Percentiles rank a stretch among this genome's conserved stretches.
These are phyloP conservation scores for Russula sp. DNA, from an alignment of 768 basidiomycete species.

Conservation along the genomic window DNA sequence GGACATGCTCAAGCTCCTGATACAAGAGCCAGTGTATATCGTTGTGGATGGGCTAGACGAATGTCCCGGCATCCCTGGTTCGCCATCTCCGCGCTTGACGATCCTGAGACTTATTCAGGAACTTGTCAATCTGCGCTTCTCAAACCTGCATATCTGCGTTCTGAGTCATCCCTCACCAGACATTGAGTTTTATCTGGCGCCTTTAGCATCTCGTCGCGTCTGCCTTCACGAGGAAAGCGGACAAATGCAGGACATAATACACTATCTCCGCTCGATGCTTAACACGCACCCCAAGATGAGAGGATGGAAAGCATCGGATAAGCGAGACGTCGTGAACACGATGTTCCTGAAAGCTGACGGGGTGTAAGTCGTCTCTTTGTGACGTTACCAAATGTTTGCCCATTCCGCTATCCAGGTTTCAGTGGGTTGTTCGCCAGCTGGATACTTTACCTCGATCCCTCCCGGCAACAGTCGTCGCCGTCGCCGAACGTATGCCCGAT, in stretches of 20 bases:
- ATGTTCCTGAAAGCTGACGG: conserved; percentile 12
- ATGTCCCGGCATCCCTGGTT: conserved; percentile 7
- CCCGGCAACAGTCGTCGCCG: conserved; percentile 6
- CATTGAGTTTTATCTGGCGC: not conserved
- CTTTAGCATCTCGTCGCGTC: conserved; percentile 7
- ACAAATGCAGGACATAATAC: conserved; percentile 10
- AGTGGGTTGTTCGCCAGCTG: conserved; percentile 3
- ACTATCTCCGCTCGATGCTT: conserved; percentile 11
- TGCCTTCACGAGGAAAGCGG: conserved; percentile 15
- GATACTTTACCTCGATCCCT: conserved; percentile 1
- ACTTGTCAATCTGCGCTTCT: not conserved
- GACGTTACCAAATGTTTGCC: not conserved
- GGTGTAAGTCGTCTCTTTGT: conserved; percentile 6
- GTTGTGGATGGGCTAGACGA: conserved; percentile 12
- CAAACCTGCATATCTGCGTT: conserved; percentile 10
- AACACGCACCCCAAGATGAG: conserved; percentile 10
- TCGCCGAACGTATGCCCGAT: not conserved
- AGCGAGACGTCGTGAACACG: conserved; percentile 4
- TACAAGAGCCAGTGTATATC: conserved; percentile 8
- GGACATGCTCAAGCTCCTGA: conserved; percentile 3
- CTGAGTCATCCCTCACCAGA: conserved; percentile 1
- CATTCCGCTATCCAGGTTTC: not conserved
- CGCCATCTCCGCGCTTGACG: not conserved
- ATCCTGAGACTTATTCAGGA: conserved; percentile 3
- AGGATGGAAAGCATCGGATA: conserved; percentile 8